phyloP scores from a whole-genome alignment of 108 stramenopile genomes.

The Conticribra guillardii region DNA sequence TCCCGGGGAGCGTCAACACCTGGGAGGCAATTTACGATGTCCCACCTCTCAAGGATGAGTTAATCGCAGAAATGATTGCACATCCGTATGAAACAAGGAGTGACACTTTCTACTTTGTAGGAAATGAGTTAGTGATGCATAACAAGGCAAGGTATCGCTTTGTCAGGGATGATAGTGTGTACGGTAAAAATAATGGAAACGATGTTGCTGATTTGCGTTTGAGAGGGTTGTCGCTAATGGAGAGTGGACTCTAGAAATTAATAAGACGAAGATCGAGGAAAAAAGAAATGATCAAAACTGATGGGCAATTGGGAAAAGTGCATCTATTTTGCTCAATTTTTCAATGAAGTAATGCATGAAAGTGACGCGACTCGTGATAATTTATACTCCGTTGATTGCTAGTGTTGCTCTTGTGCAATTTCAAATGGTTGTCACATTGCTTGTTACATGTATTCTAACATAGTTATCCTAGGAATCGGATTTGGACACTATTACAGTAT shows the following conservation, averaged over 20 bases:
- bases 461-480: not conserved
- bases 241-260: too few relatives aligned
- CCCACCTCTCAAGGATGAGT: constrained; percentile 65
- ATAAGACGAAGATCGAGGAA: too few relatives aligned
- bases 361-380: too few relatives aligned
- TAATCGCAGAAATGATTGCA: constrained; percentile 76
- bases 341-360: too few relatives aligned
- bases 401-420: too few relatives aligned
- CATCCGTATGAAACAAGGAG: constrained; percentile 72
- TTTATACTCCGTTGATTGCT: too few relatives aligned
- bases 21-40: constrained; percentile 81
- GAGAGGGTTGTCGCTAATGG: not conserved
- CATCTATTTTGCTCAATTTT: too few relatives aligned
- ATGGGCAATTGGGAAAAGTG: too few relatives aligned
- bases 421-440: too few relatives aligned
- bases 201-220: not conserved
- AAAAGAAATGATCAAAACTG: too few relatives aligned
- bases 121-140: constrained; percentile 75
- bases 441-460: too few relatives aligned
- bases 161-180: constrained; percentile 1
- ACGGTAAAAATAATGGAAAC: not conserved
- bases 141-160: constrained; percentile 83
- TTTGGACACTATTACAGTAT: not conserved
- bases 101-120: constrained; percentile 77
- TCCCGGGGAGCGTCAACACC: constrained; percentile 73